These are phyloP conservation scores for Fomes fomentarius DNA, from an alignment of 1,284 basidiomycete species.

Conservation along the genomic window DNA sequence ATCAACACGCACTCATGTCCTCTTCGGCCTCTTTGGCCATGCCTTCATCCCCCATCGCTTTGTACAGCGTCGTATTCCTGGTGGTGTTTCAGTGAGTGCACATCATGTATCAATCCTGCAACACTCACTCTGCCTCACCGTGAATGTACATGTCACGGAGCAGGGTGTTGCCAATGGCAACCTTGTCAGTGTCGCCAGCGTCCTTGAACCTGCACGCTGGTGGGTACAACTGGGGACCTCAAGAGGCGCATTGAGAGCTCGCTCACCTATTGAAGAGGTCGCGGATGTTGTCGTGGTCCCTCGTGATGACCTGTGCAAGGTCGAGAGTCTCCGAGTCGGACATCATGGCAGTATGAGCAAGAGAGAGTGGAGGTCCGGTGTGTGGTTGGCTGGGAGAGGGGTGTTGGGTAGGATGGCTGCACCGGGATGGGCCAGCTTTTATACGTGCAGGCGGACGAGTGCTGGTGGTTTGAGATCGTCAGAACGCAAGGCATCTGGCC, in stretches of 20 bases:
- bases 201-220: conserved; percentile 10
- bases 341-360: not conserved
- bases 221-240: no score
- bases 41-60: conserved; percentile 3
- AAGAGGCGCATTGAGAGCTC: no score
- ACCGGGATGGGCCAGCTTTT: no score
- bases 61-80: conserved; percentile 14
- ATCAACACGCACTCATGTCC: conserved; percentile 7
- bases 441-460: no score
- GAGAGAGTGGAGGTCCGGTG: not conserved
- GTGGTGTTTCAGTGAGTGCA: not conserved
- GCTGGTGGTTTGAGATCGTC: no score
- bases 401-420: no score
- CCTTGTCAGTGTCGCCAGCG: conserved; percentile 6
- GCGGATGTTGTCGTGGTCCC: conserved; percentile 22
- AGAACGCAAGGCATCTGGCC: no score
- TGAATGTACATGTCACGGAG: conserved; percentile 21
- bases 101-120: not conserved
- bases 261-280: conserved; percentile 18
- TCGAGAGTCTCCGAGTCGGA: conserved; percentile 3
- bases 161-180: conserved; percentile 17
- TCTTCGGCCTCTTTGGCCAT: conserved; percentile 7
- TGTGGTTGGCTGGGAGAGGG: not conserved
- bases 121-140: conserved; percentile 13
- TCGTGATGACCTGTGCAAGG: conserved; percentile 15